A percentile compares a stretch with the other conserved stretches of the same genome.
Conservation (phyloP, 2,329 filamentous ascomycete genomes). For the Pestalotiopsis sp. region DNA sequence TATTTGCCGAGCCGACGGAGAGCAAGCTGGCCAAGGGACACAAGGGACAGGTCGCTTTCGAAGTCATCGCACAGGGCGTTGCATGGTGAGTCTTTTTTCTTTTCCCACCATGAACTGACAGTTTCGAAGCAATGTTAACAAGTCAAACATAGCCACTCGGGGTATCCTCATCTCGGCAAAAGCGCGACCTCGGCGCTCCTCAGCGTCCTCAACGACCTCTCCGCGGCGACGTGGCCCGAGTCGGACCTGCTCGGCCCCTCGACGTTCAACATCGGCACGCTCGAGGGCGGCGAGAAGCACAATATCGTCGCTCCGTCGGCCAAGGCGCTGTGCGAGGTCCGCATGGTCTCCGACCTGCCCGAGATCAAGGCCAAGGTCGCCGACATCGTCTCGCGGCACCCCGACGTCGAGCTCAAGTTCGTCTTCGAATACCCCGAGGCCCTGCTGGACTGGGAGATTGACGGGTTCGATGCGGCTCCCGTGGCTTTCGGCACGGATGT, state of each 20-base stretch:
- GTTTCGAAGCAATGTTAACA: background rate
- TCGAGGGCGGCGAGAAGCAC: slow-evolving; percentile 40
- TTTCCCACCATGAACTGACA: too few relatives aligned
- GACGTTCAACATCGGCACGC: slow-evolving; percentile 41
- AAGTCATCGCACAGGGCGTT: slow-evolving; percentile 31
- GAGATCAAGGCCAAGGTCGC: slow-evolving; percentile 35
- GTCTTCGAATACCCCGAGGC: slow-evolving; percentile 40
- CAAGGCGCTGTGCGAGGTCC: slow-evolving; percentile 41
- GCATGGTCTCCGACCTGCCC: slow-evolving; percentile 37
- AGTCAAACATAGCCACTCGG: slow-evolving; percentile 31
- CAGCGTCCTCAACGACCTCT: slow-evolving; percentile 34
- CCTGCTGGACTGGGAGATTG: slow-evolving; percentile 41
- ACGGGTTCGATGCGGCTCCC: slow-evolving; percentile 37
- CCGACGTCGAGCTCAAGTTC: slow-evolving; percentile 36
- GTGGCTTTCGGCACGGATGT: slow-evolving; percentile 43
- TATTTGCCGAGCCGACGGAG: slow-evolving; percentile 59
- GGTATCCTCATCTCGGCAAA: slow-evolving; percentile 36
- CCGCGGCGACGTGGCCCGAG: slow-evolving; percentile 31
- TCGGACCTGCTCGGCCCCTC: slow-evolving; percentile 41
- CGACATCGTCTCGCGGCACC: slow-evolving; percentile 33
- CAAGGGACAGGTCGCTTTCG: slow-evolving; percentile 47
- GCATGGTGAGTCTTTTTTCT: slow-evolving; percentile 25
- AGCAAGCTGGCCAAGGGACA: slow-evolving; percentile 55
- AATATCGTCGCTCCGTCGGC: slow-evolving; percentile 41
- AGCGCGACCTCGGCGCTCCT: slow-evolving; percentile 36